Conservation (phyloP, 2,329 filamentous ascomycete genomes). For the Botrytis sinoallii region DNA sequence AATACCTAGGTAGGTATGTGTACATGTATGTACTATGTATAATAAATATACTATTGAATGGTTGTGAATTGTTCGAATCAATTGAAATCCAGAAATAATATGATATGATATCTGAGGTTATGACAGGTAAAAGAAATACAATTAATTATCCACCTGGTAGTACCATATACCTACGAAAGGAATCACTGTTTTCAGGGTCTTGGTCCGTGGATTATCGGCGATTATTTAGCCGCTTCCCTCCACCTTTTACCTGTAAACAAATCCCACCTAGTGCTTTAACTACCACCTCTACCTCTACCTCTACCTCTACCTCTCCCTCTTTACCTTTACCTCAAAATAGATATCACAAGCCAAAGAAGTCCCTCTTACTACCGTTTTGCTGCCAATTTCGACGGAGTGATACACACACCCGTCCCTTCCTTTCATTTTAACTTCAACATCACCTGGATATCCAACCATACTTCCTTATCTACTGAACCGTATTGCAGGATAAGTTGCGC, state of each 20-base stretch:
- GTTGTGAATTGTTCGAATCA: background rate
- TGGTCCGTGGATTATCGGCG: background rate
- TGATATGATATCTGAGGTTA: background rate
- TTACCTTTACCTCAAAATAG: background rate
- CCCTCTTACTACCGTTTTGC: background rate
- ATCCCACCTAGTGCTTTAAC: background rate
- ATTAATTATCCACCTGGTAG: background rate
- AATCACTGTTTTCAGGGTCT: background rate
- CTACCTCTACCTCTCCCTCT: background rate
- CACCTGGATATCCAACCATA: background rate
- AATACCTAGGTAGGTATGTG: too few species aligned
- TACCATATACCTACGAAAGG: background rate
- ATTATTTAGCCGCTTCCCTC: slow-evolving; percentile 1
- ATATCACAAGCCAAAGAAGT: slow-evolving; percentile 1
- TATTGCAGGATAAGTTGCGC: background rate
- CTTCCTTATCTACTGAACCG: background rate
- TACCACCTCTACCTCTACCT: background rate
- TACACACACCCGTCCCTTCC: background rate
- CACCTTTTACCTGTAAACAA: slow-evolving; percentile 1
- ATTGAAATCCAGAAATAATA: background rate
- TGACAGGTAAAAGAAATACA: background rate
- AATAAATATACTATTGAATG: background rate
- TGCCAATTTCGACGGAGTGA: background rate
- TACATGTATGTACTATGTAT: background rate
- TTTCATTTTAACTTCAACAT: background rate